A percentile compares a stretch with the other conserved stretches of the same genome.
Evolutionary conservation across 2,329 filamentous ascomycete genomes (phyloP).

Genomic region (Aspergillus pseudoglaucus): DNA sequence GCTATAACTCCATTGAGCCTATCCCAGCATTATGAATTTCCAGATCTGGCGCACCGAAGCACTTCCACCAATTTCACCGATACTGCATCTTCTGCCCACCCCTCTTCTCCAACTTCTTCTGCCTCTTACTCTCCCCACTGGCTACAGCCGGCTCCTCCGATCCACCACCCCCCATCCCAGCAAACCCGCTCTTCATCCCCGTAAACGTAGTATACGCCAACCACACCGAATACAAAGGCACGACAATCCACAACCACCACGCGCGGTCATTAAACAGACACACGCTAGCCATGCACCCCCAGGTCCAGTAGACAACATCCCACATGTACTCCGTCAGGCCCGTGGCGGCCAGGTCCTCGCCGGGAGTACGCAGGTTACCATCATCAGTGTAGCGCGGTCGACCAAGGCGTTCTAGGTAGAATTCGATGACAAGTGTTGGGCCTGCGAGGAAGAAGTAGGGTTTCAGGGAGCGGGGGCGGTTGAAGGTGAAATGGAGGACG

Average conservation of each 20-base stretch:
- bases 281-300: conserved; percentile 66
- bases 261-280: conserved; percentile 74
- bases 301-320: conserved; percentile 93
- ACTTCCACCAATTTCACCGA: conserved; percentile 22
- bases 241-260: conserved; percentile 57
- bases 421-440: conserved; percentile 73
- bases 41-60: no score
- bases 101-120: conserved; percentile 49
- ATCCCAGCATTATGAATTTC: background rate
- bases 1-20: background rate
- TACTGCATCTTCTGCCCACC: conserved; percentile 41
- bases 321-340: conserved; percentile 98
- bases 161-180: conserved; percentile 33
- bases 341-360: conserved; percentile 79
- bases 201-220: conserved; percentile 41
- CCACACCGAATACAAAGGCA: conserved; percentile 45
- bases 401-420: conserved; percentile 76
- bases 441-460: conserved; percentile 66
- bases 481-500: conserved; percentile 57
- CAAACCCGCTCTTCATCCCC: conserved; percentile 40
- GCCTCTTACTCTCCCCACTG: conserved; percentile 42
- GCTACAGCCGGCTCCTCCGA: conserved; percentile 8
- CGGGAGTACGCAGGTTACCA: conserved; percentile 63
- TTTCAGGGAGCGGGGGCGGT: conserved; percentile 56
- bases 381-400: conserved; percentile 65